Evolutionary conservation across 78 protist genomes (phyloP), one percentile per base, ranked within the genome.

Genomic region (Guillardia theta): DNA sequence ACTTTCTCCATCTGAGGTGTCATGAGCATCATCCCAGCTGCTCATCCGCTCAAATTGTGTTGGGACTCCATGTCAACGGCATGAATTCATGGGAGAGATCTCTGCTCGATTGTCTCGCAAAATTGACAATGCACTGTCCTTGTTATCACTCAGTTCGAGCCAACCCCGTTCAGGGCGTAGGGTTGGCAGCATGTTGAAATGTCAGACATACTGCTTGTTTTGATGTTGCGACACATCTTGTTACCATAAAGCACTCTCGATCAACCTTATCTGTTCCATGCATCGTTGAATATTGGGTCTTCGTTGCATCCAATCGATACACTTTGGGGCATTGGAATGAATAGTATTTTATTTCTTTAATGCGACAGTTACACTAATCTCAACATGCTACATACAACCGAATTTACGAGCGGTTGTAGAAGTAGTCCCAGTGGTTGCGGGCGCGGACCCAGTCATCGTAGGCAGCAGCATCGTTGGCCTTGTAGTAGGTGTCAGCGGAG

Each of bases 341-440:
- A 15, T 10, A 50, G 30, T 10, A 15, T 19, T 10, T 19, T 10
- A 15, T 19, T 19, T 19, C 30, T 15, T 50, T 50, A 19, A 15
- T 50, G 10, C 58, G 15, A 10, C 15, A 15, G 15, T 50, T 19
- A 50, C 15, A 50, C 30, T 50, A 15, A 50, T 50, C 10, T 50
- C 58, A 10, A 19, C 58, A 10, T 19, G 58, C 58, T 10, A 30
- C 4, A 58, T 8, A 58, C 70, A 58, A 24, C 70, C 70, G 6
- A 58, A 48, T 48, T 88, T 88, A 88, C 54, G 93, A 88, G 70
- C 93, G 54, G 93, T 88, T 88, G 64, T 88, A 88, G 93, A 88
- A 88, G 93, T 88, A 88, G 93, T 88, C 93, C 93, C 93, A 88
- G 64, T 88, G 93, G 93, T 88, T 88, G 93, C 93, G 93, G 64